Conservation (phyloP, 2,329 filamentous ascomycete genomes). For the Penicillium sp. region DNA sequence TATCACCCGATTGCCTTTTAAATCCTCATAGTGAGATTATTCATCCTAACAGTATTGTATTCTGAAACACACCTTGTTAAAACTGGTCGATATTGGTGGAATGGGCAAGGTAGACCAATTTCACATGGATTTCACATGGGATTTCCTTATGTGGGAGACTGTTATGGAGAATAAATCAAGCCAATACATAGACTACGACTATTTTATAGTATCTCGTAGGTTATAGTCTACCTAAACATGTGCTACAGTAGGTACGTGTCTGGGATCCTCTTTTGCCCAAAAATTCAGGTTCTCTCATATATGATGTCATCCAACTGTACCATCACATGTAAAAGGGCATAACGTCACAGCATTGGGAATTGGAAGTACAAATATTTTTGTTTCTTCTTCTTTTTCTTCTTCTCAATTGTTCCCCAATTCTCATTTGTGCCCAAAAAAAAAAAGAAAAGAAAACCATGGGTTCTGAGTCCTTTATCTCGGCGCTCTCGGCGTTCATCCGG, state of each 20-base stretch:
- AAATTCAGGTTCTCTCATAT: not conserved
- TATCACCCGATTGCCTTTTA: not conserved
- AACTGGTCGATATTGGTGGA: not conserved
- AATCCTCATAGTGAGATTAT: not conserved
- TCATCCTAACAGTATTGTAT: not conserved
- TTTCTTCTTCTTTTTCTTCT: not conserved
- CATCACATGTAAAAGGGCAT: constrained; percentile 1
- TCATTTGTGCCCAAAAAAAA: not conserved
- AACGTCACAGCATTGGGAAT: not conserved
- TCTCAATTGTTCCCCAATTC: not conserved
- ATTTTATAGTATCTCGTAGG: not conserved
- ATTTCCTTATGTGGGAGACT: not conserved
- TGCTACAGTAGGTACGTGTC: not conserved
- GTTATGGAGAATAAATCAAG: not conserved
- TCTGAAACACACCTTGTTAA: not conserved
- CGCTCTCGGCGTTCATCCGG: constrained; percentile 23
- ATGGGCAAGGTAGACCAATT: not conserved
- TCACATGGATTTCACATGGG: not conserved
- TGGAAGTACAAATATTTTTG: not conserved
- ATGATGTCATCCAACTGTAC: constrained; percentile 1
- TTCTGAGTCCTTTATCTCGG: constrained; percentile 7
- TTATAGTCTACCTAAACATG: not conserved
- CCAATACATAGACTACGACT: not conserved
- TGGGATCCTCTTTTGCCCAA: not conserved
- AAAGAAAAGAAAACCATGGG: not conserved